Conservation (phyloP, 2,329 filamentous ascomycete genomes). For the Claviceps digitariae region DNA sequence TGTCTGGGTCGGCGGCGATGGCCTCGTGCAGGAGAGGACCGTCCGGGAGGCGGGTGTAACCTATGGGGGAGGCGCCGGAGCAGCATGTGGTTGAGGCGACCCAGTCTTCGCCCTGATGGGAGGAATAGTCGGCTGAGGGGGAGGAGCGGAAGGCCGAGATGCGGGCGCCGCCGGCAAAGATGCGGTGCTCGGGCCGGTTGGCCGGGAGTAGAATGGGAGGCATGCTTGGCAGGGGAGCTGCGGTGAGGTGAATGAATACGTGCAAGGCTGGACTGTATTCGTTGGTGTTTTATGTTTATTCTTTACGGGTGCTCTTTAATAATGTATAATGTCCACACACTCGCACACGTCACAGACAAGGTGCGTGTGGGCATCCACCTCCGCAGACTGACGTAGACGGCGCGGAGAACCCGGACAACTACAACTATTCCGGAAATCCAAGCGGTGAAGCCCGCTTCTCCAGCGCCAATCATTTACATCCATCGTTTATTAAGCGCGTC, state of each 20-base stretch:
- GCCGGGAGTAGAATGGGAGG: conserved; percentile 8
- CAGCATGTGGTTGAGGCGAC: conserved; percentile 11
- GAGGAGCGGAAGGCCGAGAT: conserved; percentile 8
- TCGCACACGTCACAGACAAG: too few relatives aligned
- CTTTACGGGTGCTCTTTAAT: too few relatives aligned
- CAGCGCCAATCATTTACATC: too few relatives aligned
- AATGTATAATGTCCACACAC: too few relatives aligned
- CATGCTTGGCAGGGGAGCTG: conserved; percentile 2
- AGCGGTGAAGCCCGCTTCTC: too few relatives aligned
- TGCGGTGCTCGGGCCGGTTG: conserved; percentile 7
- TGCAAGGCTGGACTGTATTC: too few relatives aligned
- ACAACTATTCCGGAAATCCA: too few relatives aligned
- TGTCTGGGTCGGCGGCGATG: conserved; percentile 6
- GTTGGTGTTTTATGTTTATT: too few relatives aligned
- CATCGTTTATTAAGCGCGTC: too few relatives aligned
- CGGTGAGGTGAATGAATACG: background rate
- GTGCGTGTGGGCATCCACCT: background rate
- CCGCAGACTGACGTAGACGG: background rate
- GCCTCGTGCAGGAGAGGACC: conserved; percentile 9
- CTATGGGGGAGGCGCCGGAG: conserved; percentile 7
- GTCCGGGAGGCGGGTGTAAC: conserved; percentile 7
- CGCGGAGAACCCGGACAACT: background rate
- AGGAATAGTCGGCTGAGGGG: background rate
- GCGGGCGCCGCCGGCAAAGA: conserved; percentile 9
- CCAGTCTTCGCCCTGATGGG: conserved; percentile 11